Evolutionary conservation across 331 rosid genomes (phyloP).

Genomic region (Quercus tomentella): DNA sequence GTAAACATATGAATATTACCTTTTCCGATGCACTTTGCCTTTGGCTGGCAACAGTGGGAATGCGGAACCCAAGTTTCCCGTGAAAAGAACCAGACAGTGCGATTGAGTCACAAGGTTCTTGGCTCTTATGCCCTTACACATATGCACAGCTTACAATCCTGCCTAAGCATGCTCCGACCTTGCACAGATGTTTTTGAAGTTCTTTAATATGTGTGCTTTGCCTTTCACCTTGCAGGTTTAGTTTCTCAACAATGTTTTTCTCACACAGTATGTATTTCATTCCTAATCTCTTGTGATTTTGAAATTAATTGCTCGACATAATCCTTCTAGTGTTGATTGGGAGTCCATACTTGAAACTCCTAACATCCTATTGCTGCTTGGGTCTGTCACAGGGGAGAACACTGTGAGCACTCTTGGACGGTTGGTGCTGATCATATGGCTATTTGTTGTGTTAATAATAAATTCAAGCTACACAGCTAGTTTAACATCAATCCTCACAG

Average conservation of each 20-base stretch:
- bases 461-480: slow-evolving; percentile 99
- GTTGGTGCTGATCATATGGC: slow-evolving; percentile 88
- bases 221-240: slow-evolving; percentile 70
- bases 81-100: no score
- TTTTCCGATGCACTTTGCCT: neutral
- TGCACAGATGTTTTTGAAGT: neutral
- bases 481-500: slow-evolving; percentile 95
- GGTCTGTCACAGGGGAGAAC: slow-evolving; percentile 72
- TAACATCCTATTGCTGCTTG: slow-evolving; percentile 23
- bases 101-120: no score
- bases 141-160: neutral
- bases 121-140: neutral
- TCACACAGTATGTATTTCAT: slow-evolving; percentile 64
- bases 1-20: neutral
- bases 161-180: neutral
- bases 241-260: slow-evolving; percentile 86
- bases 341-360: neutral
- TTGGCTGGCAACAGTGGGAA: no score
- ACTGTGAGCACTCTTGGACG: slow-evolving; percentile 85
- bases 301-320: neutral
- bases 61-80: no score
- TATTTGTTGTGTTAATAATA: slow-evolving; percentile 87
- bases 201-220: neutral
- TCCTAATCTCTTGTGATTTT: slow-evolving; percentile 10
- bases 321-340: neutral